phyloP scores from a whole-genome alignment of 768 basidiomycete species.

The Suillus ampliporus region DNA sequence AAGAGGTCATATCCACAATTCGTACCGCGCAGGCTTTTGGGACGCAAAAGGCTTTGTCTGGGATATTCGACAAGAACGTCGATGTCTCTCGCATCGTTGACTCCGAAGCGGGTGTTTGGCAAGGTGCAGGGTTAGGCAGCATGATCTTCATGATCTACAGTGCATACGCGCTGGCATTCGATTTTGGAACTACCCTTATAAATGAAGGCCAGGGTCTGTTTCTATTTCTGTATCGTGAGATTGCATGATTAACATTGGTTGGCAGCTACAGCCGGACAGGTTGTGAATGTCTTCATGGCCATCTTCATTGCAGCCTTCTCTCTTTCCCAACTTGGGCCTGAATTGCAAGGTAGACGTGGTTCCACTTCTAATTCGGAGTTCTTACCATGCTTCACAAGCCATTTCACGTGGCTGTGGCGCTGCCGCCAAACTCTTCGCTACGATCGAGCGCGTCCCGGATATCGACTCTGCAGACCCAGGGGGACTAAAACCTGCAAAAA shows the following conservation, averaged over 20 bases:
- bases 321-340: slow-evolving; percentile 56
- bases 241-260: slow-evolving; percentile 1
- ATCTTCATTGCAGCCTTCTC: slow-evolving; percentile 64
- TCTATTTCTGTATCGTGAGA: neutral
- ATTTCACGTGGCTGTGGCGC: slow-evolving; percentile 56
- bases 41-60: slow-evolving; percentile 48
- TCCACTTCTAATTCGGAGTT: neutral
- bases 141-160: slow-evolving; percentile 59
- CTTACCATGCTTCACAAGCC: slow-evolving; percentile 30
- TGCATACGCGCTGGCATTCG: slow-evolving; percentile 46
- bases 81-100: slow-evolving; percentile 41
- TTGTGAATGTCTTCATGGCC: slow-evolving; percentile 58
- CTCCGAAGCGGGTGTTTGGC: slow-evolving; percentile 38
- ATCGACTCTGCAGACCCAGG: slow-evolving; percentile 54
- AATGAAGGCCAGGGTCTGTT: slow-evolving; percentile 33
- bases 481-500: slow-evolving; percentile 50
- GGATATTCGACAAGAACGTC: slow-evolving; percentile 50
- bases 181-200: slow-evolving; percentile 59
- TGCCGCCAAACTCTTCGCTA: slow-evolving; percentile 58
- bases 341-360: slow-evolving; percentile 44
- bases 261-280: slow-evolving; percentile 46
- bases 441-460: slow-evolving; percentile 58
- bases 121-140: slow-evolving; percentile 46
- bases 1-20: slow-evolving; percentile 62
- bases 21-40: slow-evolving; percentile 64